Evolutionary conservation across 202 grass and related monocot species (phyloP).

Genomic region (Bolboschoenoplectus hybrid): DNA sequence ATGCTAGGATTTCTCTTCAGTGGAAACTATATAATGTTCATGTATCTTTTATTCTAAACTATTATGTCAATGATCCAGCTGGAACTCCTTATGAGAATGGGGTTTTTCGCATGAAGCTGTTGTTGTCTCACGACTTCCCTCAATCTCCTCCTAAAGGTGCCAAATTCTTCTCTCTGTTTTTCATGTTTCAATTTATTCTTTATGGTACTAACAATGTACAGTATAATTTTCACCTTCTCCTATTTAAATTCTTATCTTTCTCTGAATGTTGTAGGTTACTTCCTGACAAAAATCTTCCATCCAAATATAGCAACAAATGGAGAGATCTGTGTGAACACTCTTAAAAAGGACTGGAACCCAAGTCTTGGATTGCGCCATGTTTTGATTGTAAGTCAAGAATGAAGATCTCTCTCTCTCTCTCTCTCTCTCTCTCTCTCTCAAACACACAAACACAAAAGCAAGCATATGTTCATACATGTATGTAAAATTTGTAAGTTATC

Average conservation of each 20-base stretch:
- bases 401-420: neutral
- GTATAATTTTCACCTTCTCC: neutral
- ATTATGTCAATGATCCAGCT: conserved; percentile 50
- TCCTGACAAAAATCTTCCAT: conserved; percentile 96
- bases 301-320: conserved; percentile 89
- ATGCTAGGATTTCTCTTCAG: neutral
- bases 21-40: neutral
- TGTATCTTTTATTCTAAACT: neutral
- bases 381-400: conserved; percentile 62
- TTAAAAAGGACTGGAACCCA: conserved; percentile 95
- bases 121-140: conserved; percentile 80
- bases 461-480: neutral
- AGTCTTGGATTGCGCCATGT: conserved; percentile 85
- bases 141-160: conserved; percentile 84
- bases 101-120: conserved; percentile 84
- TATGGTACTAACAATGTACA: neutral
- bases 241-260: conserved; percentile 26
- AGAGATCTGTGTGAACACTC: conserved; percentile 93
- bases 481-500: neutral
- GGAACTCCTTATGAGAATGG: conserved; percentile 95
- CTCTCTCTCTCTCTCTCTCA: neutral
- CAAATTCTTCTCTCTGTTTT: neutral
- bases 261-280: conserved; percentile 61
- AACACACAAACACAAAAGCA: too few relatives aligned
- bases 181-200: neutral